phyloP scores from a whole-genome alignment of 495 filamentous ascomycete species.

The Xylaria grammica region DNA sequence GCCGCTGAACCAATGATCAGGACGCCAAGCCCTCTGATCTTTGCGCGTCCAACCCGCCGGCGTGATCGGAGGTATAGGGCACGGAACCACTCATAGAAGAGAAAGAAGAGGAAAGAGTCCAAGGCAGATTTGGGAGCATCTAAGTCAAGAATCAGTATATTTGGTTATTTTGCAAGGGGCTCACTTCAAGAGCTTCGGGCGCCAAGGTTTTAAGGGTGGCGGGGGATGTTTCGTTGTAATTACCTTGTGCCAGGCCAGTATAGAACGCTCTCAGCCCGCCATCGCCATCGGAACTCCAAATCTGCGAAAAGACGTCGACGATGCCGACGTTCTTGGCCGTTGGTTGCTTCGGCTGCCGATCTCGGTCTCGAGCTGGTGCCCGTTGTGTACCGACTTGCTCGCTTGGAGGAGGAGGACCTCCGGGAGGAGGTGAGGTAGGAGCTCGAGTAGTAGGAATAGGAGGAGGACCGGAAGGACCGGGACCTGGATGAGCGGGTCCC shows the following conservation, averaged over 20 bases:
- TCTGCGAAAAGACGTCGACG: constrained; percentile 71
- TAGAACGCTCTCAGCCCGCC: constrained; percentile 76
- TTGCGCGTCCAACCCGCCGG: constrained; percentile 3
- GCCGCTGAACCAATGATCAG: constrained; percentile 74
- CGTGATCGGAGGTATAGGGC: constrained; percentile 59
- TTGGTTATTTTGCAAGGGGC: not conserved
- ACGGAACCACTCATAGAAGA: constrained; percentile 70
- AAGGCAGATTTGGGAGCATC: constrained; percentile 26
- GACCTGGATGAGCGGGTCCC: not conserved
- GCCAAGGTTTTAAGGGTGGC: too few relatives aligned
- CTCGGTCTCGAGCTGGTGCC: not conserved
- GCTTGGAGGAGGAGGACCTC: not conserved
- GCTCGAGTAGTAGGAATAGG: constrained; percentile 9
- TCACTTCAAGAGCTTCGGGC: too few relatives aligned
- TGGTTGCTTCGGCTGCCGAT: constrained; percentile 7
- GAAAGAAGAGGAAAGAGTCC: constrained; percentile 62
- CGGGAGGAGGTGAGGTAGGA: constrained; percentile 9
- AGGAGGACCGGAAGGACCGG: constrained; percentile 1
- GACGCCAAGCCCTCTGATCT: constrained; percentile 60
- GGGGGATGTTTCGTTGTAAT: too few relatives aligned
- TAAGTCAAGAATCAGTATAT: not conserved
- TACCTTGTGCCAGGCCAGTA: constrained; percentile 73
- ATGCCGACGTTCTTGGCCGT: constrained; percentile 59
- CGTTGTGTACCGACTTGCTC: constrained; percentile 21
- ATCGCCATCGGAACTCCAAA: constrained; percentile 75